These are phyloP conservation scores for Saccharomycopsis amapae DNA, from an alignment of 805 yeast species.

Conservation along the genomic window DNA sequence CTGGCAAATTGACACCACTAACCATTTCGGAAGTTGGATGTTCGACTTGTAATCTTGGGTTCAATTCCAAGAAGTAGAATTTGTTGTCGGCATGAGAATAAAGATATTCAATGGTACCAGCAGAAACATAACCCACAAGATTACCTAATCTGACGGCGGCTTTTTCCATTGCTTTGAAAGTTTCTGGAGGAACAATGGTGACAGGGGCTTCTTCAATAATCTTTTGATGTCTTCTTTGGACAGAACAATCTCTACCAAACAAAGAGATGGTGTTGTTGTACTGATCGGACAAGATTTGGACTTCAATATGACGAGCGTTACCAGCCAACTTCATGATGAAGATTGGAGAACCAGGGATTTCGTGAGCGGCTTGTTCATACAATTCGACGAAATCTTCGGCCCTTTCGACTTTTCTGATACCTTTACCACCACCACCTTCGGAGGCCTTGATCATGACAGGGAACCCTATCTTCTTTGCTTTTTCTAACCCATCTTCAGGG, in stretches of 20 bases:
- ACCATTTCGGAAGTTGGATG: slow-evolving; percentile 99
- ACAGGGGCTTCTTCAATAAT: slow-evolving; percentile 99
- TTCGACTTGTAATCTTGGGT: slow-evolving; percentile 98
- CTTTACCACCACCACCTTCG: slow-evolving; percentile 99
- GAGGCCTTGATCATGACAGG: slow-evolving; percentile 99
- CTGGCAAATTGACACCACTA: slow-evolving; percentile 95
- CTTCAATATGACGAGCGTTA: slow-evolving; percentile 96
- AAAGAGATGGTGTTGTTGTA: slow-evolving; percentile 95
- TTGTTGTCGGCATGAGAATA: slow-evolving; percentile 92
- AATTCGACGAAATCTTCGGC: slow-evolving; percentile 70
- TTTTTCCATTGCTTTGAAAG: slow-evolving; percentile 86
- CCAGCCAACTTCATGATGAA: slow-evolving; percentile 98
- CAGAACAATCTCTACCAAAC: slow-evolving; percentile 99
- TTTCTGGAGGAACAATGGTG: slow-evolving; percentile 79
- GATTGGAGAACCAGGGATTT: slow-evolving; percentile 98
- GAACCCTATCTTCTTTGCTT: slow-evolving; percentile 86
- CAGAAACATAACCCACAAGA: slow-evolving; percentile 96
- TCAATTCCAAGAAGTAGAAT: slow-evolving; percentile 92
- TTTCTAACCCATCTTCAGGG: slow-evolving; percentile 83
- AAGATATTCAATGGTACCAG: slow-evolving; percentile 98
- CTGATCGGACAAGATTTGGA: slow-evolving; percentile 95
- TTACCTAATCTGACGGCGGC: slow-evolving; percentile 97
- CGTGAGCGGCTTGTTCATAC: slow-evolving; percentile 92
- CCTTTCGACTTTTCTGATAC: slow-evolving; percentile 90
- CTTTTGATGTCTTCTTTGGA: slow-evolving; percentile 98